Base-by-base conservation (phyloP, 108 stramenopile species). In the Fragilaria crotonensis region DNA sequence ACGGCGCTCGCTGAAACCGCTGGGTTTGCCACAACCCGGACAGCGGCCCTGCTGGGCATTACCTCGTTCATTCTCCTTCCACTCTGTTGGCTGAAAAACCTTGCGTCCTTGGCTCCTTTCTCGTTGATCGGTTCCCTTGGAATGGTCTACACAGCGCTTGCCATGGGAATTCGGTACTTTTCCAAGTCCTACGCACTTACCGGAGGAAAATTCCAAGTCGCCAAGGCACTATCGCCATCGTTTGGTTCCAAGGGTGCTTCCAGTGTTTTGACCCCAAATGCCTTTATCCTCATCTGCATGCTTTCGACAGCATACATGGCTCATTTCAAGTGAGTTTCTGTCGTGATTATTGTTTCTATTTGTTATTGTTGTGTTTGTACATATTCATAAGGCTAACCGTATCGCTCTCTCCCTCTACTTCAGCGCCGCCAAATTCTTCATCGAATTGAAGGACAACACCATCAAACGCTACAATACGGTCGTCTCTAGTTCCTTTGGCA, bases 241-340 rank as follows among this genome's bases (percentile, higher is more conserved):
- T 89, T 95, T 64, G 94, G 94, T 4, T 63, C 60, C 7, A 60
- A 68, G 48, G 85, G 83, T 28, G 80, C 80, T 7, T 63, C 79
- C 18, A 67, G 68, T 28, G 79, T 93, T 33, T 86, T 89, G 52
- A 73, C 80, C 9, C 69, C 81, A 19, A 78, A 80, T 32, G 75
- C 91, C 5, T 76, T 93, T 26, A 89, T 96, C 49, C 69, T 97
- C 3, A 75, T 98, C n/a, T 96, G 95, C 52, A 98, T 98, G 97
- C 62, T 98, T 28, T 82, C 82, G 61, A 97, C 95, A 11, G 93
- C 96, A 17, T 98, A 89, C 79, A 93, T 96, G 81, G 70, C 65
- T 22, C 81, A 82, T 70, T 70, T 64, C 23, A 48, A 23, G 49
- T 51, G 49, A 25, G 19, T 51, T 7, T 17, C 5, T 9, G 9